These are phyloP conservation scores for Parasitella parasitica DNA, from an alignment of 371 early-diverging fungal species.

Conservation along the genomic window DNA sequence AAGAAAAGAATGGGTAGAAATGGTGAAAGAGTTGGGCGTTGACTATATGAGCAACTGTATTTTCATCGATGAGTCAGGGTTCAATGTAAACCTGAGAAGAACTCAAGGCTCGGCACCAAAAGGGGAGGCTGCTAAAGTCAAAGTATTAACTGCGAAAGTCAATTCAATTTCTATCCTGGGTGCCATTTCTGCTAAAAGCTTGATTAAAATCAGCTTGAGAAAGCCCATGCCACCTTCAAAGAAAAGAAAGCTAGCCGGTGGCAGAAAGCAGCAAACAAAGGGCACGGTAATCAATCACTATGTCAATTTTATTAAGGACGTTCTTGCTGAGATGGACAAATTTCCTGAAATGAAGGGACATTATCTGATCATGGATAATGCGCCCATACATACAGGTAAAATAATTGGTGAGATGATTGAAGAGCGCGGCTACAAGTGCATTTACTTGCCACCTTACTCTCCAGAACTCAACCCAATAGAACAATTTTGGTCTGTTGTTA, in stretches of 20 bases:
- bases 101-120: too few relatives aligned
- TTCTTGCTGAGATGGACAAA: conserved; percentile 19
- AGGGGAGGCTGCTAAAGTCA: too few relatives aligned
- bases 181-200: neutral
- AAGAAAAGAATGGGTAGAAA: too few relatives aligned
- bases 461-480: conserved; percentile 28
- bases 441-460: too few relatives aligned
- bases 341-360: conserved; percentile 23
- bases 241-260: conserved; percentile 17
- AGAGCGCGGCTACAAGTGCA: conserved; percentile 12
- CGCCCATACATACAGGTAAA: conserved; percentile 11
- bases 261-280: conserved; percentile 14
- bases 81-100: too few relatives aligned
- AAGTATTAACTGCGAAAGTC: too few relatives aligned
- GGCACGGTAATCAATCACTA: conserved; percentile 13
- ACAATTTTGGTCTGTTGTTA: conserved; percentile 22
- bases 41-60: too few relatives aligned
- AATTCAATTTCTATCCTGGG: too few relatives aligned
- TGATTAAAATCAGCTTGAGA: conserved; percentile 18
- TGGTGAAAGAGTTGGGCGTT: too few relatives aligned
- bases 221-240: conserved; percentile 14
- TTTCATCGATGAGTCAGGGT: too few relatives aligned
- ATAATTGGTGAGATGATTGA: conserved; percentile 13
- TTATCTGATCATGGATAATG: conserved; percentile 25
- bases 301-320: conserved; percentile 4